Evolutionary conservation across 2,329 filamentous ascomycete genomes (phyloP).

Genomic region (Chrysosporium queenslandicum): DNA sequence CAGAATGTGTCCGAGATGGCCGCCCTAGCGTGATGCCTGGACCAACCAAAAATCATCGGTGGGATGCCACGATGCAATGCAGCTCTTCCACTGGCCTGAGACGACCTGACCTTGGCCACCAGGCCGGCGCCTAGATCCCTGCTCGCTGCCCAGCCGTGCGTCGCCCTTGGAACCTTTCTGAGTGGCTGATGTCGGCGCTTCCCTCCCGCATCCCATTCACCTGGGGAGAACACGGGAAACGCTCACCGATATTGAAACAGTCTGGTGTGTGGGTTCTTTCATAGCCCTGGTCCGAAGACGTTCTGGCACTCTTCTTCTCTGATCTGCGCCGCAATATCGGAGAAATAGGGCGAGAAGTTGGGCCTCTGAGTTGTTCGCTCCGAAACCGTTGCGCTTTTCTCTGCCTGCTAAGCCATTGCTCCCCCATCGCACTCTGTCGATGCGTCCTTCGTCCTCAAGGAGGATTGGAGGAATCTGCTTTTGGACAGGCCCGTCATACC

Average conservation of each 20-base stretch:
- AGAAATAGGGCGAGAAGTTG: not conserved
- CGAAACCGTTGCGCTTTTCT: not conserved
- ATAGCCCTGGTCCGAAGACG: not conserved
- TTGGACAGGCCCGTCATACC: not conserved
- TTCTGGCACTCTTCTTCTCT: not conserved
- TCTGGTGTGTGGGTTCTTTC: not conserved
- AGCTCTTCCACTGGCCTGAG: not conserved
- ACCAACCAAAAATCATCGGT: conserved; percentile 2
- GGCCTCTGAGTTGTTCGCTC: not conserved
- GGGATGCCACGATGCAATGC: not conserved
- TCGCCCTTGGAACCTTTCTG: not conserved
- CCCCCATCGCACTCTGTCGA: not conserved
- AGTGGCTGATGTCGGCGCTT: conserved; percentile 2
- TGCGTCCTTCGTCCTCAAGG: not conserved
- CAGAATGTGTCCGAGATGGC: not conserved
- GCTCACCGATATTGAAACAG: not conserved
- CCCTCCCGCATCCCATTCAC: not conserved
- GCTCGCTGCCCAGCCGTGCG: not conserved
- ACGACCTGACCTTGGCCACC: conserved; percentile 3
- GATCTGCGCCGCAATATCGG: not conserved
- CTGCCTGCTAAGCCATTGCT: not conserved
- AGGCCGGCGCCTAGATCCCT: conserved; percentile 11
- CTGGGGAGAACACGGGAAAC: not conserved
- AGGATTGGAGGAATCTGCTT: not conserved
- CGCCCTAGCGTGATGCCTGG: not conserved